Evolutionary conservation across 208 protist genomes (phyloP), one percentile per base, ranked within the genome.

Genomic region (Naegleria lovaniensis): DNA sequence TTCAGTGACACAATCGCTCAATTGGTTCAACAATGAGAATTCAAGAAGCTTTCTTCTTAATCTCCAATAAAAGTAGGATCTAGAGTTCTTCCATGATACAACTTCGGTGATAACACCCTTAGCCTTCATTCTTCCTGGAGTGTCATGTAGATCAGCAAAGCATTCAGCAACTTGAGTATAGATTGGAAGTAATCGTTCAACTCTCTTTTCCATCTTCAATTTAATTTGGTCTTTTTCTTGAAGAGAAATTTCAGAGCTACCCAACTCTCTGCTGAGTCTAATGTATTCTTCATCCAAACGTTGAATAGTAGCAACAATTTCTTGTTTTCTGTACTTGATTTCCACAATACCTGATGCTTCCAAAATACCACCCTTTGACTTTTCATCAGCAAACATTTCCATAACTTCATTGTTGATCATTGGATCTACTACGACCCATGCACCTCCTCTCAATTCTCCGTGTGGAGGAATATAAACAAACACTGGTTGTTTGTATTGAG

Each of bases 401-500:
- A 99, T 99, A 90, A 96, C 95, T 84, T 98, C 96, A 55, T 96
- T 92, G 94, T 99, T 99, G 94, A 99, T 99, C 51, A 96, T 96
- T 4, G 97, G 95, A 94, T 99, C 98, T 9, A 99, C 94, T 5
- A 99, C 98, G 6, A 99, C 98, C 98, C 98, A 99, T 38, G 98
- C 97, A 36, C 98, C 98, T 83, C 98, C 98, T 90, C 98, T 96
- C 55, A 99, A 94, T 92, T 99, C 98, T 48, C 96, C 97, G 90
- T 94, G 92, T 16, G 98, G 98, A 25, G 98, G 98, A 76, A 99
- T 97, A 93, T 99, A 99, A 79, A 99, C 96, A 90, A 99, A 98
- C 0, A 99, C 95, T 9, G 97, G 97, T 51, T 97, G 95, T 55
- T 95, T 96, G 96, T 99, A 99, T 25, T 96, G 94, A 89, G 95